phyloP scores from a whole-genome alignment of 768 basidiomycete genomes.

The Infundibulicybe gibba region DNA sequence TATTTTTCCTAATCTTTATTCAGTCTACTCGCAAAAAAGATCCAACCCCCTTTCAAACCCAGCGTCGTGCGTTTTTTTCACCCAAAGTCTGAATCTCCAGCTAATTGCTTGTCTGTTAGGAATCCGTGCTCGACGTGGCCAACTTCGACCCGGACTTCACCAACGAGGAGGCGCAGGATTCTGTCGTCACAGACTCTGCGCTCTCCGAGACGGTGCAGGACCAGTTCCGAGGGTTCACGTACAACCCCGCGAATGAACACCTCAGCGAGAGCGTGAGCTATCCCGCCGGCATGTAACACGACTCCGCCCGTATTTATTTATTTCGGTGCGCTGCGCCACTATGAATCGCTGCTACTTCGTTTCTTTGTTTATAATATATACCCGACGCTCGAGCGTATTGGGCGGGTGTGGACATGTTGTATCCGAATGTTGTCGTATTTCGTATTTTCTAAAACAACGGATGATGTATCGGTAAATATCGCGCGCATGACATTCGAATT shows the following conservation, averaged over 20 bases:
- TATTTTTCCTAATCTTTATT: neutral
- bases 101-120: constrained; percentile 35
- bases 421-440: no score
- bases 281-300: constrained; percentile 36
- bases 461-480: no score
- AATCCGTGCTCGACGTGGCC: constrained; percentile 90
- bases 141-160: constrained; percentile 99
- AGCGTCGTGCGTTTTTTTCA: constrained; percentile 65
- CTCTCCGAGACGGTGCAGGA: constrained; percentile 96
- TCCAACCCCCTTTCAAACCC: constrained; percentile 97
- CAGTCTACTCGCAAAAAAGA: constrained; percentile 87
- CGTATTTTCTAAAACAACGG: no score
- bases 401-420: no score
- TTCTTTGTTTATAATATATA: neutral
- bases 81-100: neutral
- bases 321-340: neutral
- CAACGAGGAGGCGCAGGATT: constrained; percentile 91
- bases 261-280: constrained; percentile 83
- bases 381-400: no score
- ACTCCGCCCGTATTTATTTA: neutral
- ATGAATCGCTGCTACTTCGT: neutral
- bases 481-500: no score
- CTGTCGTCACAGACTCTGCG: constrained; percentile 90
- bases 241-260: constrained; percentile 82
- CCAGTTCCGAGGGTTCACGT: constrained; percentile 90